Evolutionary conservation across 768 basidiomycete genomes (phyloP), one percentile per base, ranked within the genome.

Genomic region (Cyclocybe aegerita): DNA sequence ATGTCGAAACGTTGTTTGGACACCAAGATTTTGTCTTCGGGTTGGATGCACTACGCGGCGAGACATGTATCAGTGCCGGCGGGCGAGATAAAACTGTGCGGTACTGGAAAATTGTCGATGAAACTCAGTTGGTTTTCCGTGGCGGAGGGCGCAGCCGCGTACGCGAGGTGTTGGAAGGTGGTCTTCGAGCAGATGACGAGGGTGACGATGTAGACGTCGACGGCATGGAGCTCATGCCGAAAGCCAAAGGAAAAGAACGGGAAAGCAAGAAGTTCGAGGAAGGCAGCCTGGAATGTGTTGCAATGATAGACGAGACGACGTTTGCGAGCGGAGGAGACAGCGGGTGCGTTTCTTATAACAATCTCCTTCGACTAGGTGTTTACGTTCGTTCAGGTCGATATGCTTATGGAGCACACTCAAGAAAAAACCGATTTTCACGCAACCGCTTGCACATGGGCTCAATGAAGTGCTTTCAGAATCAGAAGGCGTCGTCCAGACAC

Each of bases 41-140:
- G 4, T 60, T 99, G 4, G 91, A 94, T 55, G 78, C 92, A 5
- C 79, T 98, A 11, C 84, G 89, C 32, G 82, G 82, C 6, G 93
- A 98, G 59, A 83, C 85, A 1, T 90, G 88, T 11, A 82, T 98
- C 14, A 94, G 87, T 33, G 88, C 88, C 4, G 97, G 96, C 14
- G 90, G 85, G 0, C 77, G 93, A 32, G 97, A 99, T 73, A 88
- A 92, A 64, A 97, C 94, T 0, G 81, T 86, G 52, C 79, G 97
- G 33, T 98, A 83, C 70, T 99, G 96, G 96, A 98, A 98, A 71
- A 88, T 98, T 45, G 83, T 85, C 34, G 96, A 99, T 46, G 94
- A 98, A 68, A 91, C 81, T 9, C 96, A 98, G 63, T 76, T 99
- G 17, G 94, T 99, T 6, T 98, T 98, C 63, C 82, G 97, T 34